phyloP scores from a whole-genome alignment of 148 eudicot genomes.

The Cornus suecica region DNA sequence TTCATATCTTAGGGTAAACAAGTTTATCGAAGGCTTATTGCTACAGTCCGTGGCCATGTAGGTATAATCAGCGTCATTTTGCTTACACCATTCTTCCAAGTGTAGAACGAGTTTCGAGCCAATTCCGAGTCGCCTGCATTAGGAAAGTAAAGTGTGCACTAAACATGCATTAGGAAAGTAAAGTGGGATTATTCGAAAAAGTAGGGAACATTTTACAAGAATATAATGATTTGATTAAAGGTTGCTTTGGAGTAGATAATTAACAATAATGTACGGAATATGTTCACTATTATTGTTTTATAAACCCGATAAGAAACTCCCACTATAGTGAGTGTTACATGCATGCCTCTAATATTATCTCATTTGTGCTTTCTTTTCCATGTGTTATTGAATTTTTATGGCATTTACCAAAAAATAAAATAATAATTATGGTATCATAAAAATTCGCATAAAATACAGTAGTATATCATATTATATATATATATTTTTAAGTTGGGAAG shows the following conservation, averaged over 20 bases:
- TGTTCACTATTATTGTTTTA: slow-evolving; percentile 5
- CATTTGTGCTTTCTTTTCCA: neutral
- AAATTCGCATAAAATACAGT: too few species aligned
- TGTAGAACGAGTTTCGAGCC: slow-evolving; percentile 49
- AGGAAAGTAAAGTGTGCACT: too few species aligned
- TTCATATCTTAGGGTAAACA: slow-evolving; percentile 60
- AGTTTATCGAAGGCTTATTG: slow-evolving; percentile 70
- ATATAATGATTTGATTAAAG: neutral
- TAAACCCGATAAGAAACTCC: neutral
- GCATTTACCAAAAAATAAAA: too few species aligned
- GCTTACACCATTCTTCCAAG: slow-evolving; percentile 66
- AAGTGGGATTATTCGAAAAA: slow-evolving; percentile 6
- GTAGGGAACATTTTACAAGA: neutral
- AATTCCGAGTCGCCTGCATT: slow-evolving; percentile 60
- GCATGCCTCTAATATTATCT: neutral
- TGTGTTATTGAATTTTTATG: neutral
- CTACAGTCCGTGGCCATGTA: slow-evolving; percentile 86
- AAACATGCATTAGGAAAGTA: neutral
- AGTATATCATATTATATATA: neutral
- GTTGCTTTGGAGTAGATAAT: slow-evolving; percentile 1
- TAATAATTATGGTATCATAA: neutral
- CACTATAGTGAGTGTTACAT: neutral
- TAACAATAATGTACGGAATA: slow-evolving; percentile 22
- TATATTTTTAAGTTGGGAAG: neutral
- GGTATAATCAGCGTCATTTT: slow-evolving; percentile 61